Conservation (phyloP, 352 stramenopile species). For the Globisporangium megalacanthum region DNA sequence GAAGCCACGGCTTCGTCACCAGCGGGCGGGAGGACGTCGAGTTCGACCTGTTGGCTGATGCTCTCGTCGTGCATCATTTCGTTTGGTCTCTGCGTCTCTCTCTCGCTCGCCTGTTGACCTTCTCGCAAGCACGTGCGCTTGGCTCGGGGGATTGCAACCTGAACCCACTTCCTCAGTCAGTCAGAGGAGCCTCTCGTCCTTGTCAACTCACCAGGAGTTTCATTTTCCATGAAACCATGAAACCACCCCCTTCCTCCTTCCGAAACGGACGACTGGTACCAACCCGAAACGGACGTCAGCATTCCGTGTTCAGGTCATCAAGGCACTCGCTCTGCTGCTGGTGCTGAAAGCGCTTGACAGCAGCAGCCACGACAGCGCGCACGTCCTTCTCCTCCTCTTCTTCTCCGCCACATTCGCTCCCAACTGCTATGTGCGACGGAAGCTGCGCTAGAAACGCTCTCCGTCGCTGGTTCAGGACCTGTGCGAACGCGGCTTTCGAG, state of each 20-base stretch:
- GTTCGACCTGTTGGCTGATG: slow-evolving; percentile 6
- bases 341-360: slow-evolving; percentile 6
- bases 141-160: too few relatives aligned
- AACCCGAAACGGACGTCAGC: background rate
- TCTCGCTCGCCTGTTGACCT: background rate
- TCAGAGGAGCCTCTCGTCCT: too few relatives aligned
- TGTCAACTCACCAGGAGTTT: too few relatives aligned
- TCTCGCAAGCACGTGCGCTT: too few relatives aligned
- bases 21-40: slow-evolving; percentile 3
- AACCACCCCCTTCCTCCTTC: background rate
- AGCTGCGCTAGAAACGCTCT: slow-evolving; percentile 36
- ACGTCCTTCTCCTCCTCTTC: background rate
- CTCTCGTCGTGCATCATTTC: slow-evolving; percentile 6
- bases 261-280: slow-evolving; percentile 1
- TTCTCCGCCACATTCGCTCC: background rate
- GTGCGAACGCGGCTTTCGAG: slow-evolving; percentile 19
- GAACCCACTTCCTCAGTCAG: too few relatives aligned
- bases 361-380: background rate
- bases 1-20: background rate
- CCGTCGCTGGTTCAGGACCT: slow-evolving; percentile 32
- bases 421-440: slow-evolving; percentile 6
- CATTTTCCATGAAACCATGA: too few relatives aligned
- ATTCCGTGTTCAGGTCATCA: background rate
- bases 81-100: background rate
- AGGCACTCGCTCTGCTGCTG: background rate